Percentiles rank a stretch among this genome's conserved stretches.
phyloP scores from a whole-genome alignment of 2,329 filamentous ascomycete species.

The Colletotrichum sp. region DNA sequence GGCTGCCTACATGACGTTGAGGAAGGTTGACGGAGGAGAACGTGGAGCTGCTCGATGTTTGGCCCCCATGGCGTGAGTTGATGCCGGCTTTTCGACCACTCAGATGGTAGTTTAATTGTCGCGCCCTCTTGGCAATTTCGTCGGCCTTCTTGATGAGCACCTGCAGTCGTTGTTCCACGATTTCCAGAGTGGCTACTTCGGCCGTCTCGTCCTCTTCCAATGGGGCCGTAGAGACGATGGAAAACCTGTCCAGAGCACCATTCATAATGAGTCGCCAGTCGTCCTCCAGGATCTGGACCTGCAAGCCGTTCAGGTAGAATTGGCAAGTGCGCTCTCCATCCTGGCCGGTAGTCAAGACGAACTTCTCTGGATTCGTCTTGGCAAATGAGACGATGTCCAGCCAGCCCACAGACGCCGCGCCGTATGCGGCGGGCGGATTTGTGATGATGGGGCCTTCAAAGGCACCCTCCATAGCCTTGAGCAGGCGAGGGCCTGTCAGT shows the following conservation, averaged over 20 bases:
- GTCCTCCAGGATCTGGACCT: constrained; percentile 86
- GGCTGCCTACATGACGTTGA: constrained; percentile 24
- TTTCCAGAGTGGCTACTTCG: constrained; percentile 83
- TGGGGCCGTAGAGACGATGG: constrained; percentile 77
- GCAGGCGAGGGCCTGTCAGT: constrained; percentile 79
- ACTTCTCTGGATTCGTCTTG: constrained; percentile 79
- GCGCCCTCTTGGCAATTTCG: constrained; percentile 65
- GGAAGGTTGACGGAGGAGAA: constrained; percentile 39
- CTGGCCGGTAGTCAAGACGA: constrained; percentile 71
- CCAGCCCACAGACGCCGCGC: constrained; percentile 70
- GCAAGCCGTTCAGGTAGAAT: constrained; percentile 80
- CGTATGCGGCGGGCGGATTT: constrained; percentile 56
- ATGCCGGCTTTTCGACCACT: constrained; percentile 79
- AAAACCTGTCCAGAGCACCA: constrained; percentile 76
- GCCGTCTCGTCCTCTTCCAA: constrained; percentile 87
- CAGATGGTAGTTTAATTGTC: constrained; percentile 81
- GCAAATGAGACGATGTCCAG: constrained; percentile 86
- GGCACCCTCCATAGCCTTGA: constrained; percentile 84
- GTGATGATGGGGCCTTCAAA: constrained; percentile 79
- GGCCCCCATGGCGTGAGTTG: constrained; percentile 60
- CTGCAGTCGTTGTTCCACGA: constrained; percentile 78
- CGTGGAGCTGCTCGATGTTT: constrained; percentile 37
- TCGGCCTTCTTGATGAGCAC: constrained; percentile 83
- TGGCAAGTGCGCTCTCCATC: constrained; percentile 78
- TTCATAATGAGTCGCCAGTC: constrained; percentile 86